A percentile compares a stretch with the other conserved stretches of the same genome.
Conservation (phyloP, 805 yeast genomes). For the Wickerhamiella musiphila region DNA sequence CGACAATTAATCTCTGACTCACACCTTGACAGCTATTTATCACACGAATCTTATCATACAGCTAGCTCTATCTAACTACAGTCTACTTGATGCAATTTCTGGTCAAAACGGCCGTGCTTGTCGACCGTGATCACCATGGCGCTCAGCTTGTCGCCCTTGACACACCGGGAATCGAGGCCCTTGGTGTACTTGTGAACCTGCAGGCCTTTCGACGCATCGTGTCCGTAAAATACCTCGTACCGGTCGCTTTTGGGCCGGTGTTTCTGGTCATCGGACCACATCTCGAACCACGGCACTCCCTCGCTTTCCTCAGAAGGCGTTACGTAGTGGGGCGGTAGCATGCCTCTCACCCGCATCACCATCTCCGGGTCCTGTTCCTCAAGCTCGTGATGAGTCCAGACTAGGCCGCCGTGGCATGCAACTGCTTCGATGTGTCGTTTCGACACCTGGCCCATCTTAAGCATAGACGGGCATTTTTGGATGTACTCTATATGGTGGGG, state of each 20-base stretch:
- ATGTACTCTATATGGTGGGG: slow-evolving; percentile 46
- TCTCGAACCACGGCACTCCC: slow-evolving; percentile 38
- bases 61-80: too few relatives aligned
- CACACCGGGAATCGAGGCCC: slow-evolving; percentile 77
- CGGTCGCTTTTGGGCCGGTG: slow-evolving; percentile 16
- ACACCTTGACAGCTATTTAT: too few relatives aligned
- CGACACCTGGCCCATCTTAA: slow-evolving; percentile 39
- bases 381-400: slow-evolving; percentile 39
- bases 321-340: slow-evolving; percentile 47
- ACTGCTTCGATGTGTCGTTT: slow-evolving; percentile 26
- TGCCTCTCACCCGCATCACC: slow-evolving; percentile 50
- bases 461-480: slow-evolving; percentile 45
- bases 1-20: neutral
- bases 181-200: slow-evolving; percentile 44
- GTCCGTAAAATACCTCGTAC: slow-evolving; percentile 58
- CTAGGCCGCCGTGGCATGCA: slow-evolving; percentile 72
- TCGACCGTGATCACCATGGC: slow-evolving; percentile 34
- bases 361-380: slow-evolving; percentile 44
- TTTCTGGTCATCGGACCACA: slow-evolving; percentile 32
- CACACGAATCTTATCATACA: too few relatives aligned
- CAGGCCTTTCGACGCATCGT: slow-evolving; percentile 69
- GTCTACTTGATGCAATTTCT: slow-evolving; percentile 17
- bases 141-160: slow-evolving; percentile 49
- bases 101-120: slow-evolving; percentile 14
- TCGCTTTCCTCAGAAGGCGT: slow-evolving; percentile 32